Evolutionary conservation across 2,329 filamentous ascomycete genomes (phyloP).

Genomic region (Leptographium procerum): DNA sequence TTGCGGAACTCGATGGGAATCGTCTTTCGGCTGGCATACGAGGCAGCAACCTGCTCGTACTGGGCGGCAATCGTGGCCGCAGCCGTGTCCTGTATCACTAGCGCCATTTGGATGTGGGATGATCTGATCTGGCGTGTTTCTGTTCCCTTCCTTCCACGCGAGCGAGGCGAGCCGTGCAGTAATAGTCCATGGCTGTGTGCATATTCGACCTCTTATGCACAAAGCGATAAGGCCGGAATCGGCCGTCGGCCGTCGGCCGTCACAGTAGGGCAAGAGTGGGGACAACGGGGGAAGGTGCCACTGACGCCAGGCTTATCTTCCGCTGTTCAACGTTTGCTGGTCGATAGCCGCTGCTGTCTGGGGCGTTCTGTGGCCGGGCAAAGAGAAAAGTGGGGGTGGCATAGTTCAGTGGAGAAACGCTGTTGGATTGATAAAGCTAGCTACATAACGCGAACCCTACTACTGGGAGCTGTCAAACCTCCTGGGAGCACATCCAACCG

Average conservation of each 20-base stretch:
- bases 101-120: neutral
- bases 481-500: neutral
- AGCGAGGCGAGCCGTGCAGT: no score
- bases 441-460: no score
- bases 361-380: neutral
- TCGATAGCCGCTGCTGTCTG: neutral
- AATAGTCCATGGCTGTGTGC: no score
- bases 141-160: neutral
- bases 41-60: neutral
- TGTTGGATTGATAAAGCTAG: neutral
- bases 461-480: neutral
- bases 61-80: neutral
- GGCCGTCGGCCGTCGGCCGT: neutral
- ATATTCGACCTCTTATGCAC: neutral
- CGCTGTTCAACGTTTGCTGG: no score
- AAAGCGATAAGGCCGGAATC: neutral
- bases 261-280: neutral
- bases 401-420: neutral
- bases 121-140: neutral
- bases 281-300: neutral
- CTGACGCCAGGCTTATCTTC: neutral
- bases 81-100: neutral
- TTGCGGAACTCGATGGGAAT: slow-evolving; percentile 27
- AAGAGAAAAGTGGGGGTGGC: neutral
- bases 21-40: slow-evolving; percentile 15